These are phyloP conservation scores for Lasiodiplodia gonubiensis DNA, from an alignment of 2,329 filamentous ascomycete genomes.

Conservation along the genomic window DNA sequence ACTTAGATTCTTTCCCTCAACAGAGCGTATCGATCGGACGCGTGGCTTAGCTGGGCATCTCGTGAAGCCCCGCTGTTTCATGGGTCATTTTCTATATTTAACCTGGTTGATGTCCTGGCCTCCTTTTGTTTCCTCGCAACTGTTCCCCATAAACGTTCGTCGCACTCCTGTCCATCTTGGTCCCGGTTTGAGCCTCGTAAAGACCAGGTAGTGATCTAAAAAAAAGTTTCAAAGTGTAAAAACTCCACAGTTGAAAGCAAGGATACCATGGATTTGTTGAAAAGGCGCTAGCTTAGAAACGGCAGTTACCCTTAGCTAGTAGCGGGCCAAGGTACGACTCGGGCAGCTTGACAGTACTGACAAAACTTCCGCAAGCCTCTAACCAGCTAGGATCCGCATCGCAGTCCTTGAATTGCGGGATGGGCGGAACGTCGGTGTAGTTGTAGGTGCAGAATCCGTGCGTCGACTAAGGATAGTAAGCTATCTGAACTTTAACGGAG, in stretches of 20 bases:
- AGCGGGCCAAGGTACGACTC: constrained; percentile 7
- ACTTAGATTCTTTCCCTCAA: not conserved
- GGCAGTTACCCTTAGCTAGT: not conserved
- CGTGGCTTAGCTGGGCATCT: no score
- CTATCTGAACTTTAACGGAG: not conserved
- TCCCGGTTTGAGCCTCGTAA: no score
- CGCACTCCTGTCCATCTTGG: no score
- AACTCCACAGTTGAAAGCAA: not conserved
- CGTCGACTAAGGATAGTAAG: constrained; percentile 4
- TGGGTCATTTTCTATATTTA: no score
- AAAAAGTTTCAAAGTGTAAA: not conserved
- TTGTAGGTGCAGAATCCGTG: constrained; percentile 17
- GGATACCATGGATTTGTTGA: not conserved
- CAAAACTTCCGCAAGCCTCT: not conserved
- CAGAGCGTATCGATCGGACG: not conserved
- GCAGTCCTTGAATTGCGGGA: constrained; percentile 3
- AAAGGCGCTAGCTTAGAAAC: not conserved
- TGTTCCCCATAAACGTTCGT: no score
- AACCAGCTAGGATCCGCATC: not conserved
- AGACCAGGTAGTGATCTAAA: not conserved
- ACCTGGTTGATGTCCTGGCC: no score
- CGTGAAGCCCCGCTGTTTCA: no score
- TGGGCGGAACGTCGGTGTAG: not conserved
- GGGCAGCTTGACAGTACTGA: not conserved
- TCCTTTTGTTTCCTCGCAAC: no score